A percentile compares a stretch with the other conserved stretches of the same genome.
phyloP scores from a whole-genome alignment of 352 stramenopile species.

The Globisporangium solare region DNA sequence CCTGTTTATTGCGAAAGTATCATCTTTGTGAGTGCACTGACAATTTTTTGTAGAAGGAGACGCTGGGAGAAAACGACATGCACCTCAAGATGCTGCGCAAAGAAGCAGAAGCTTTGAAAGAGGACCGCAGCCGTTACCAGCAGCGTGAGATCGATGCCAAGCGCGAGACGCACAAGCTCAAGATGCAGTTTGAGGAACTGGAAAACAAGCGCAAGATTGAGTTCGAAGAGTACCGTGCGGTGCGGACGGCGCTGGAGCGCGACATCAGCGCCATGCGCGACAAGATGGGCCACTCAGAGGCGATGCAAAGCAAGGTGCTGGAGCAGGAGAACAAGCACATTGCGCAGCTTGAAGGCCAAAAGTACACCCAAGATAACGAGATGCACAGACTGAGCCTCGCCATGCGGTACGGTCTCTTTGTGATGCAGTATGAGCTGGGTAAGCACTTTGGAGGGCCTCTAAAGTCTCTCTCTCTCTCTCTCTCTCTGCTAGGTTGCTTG shows the following conservation, averaged over 20 bases:
- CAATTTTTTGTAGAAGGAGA: constrained; percentile 27
- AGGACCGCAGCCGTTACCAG: constrained; percentile 62
- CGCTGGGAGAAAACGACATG: constrained; percentile 45
- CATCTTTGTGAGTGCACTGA: background rate
- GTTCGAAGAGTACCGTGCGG: constrained; percentile 63
- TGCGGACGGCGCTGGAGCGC: constrained; percentile 45
- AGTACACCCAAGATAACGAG: constrained; percentile 55
- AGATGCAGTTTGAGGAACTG: constrained; percentile 66
- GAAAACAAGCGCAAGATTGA: constrained; percentile 56
- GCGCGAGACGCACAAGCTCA: constrained; percentile 48
- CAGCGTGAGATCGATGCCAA: constrained; percentile 57
- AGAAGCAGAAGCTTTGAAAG: constrained; percentile 35
- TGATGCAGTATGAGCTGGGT: no score
- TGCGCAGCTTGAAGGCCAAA: constrained; percentile 52
- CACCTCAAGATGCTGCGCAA: constrained; percentile 40
- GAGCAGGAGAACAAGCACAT: constrained; percentile 57
- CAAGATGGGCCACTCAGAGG: constrained; percentile 45
- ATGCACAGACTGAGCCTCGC: constrained; percentile 38
- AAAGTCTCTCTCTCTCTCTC: background rate
- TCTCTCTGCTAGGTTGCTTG: constrained; percentile 5
- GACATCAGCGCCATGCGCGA: constrained; percentile 46
- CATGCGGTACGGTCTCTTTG: constrained; percentile 22
- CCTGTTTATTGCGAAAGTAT: background rate
- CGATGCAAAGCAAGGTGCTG: constrained; percentile 32
- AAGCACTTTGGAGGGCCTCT: background rate